A percentile compares a stretch with the other conserved stretches of the same genome.
Conservation (phyloP, 768 basidiomycete species). For the Tremella yokohamensis region DNA sequence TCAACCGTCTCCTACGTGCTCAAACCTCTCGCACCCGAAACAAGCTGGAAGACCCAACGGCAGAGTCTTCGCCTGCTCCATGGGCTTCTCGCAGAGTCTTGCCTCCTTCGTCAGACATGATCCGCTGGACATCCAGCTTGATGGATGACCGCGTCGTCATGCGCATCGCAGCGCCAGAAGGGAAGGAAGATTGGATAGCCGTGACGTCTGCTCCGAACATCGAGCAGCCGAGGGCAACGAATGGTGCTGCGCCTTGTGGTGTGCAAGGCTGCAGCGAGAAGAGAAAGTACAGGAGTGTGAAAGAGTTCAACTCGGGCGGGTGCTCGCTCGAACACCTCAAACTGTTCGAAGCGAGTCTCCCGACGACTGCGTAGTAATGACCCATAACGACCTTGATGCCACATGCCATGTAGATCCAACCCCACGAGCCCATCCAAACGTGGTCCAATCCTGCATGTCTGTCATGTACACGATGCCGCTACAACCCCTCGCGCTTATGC, state of each 20-base stretch:
- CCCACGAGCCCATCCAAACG: no score
- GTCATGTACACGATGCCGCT: not conserved
- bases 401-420: not conserved
- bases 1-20: constrained; percentile 48
- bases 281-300: constrained; percentile 39
- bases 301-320: constrained; percentile 37
- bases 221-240: not conserved
- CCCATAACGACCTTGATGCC: no score
- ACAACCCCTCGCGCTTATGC: constrained; percentile 6
- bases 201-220: not conserved
- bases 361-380: not conserved
- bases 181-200: constrained; percentile 23
- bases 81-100: constrained; percentile 3
- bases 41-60: constrained; percentile 37
- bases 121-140: constrained; percentile 33
- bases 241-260: constrained; percentile 18
- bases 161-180: constrained; percentile 26
- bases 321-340: constrained; percentile 40
- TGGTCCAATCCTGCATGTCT: constrained; percentile 13
- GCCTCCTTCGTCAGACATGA: constrained; percentile 6
- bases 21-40: constrained; percentile 43
- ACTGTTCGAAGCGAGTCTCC: constrained; percentile 24
- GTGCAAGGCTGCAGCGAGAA: constrained; percentile 30
- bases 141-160: constrained; percentile 24
- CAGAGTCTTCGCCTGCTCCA: constrained; percentile 14